Percentiles rank a stretch among this genome's conserved stretches.
phyloP scores from a whole-genome alignment of 371 early-diverging fungal genomes.

The Mortierella sp. region DNA sequence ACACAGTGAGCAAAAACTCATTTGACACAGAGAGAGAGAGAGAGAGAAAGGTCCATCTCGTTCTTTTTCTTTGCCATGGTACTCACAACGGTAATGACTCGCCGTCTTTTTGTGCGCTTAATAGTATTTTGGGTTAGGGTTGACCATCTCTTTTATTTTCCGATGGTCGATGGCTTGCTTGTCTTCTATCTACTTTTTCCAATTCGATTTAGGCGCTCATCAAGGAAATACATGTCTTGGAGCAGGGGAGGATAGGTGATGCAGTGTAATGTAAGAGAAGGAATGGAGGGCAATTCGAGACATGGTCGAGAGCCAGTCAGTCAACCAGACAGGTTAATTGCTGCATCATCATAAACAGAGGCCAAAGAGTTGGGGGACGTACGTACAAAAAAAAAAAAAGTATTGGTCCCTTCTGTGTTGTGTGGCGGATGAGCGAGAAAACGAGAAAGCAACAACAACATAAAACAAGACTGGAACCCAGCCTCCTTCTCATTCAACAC shows the following conservation, averaged over 20 bases:
- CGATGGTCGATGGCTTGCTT: background rate
- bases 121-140: background rate
- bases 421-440: background rate
- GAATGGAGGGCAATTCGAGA: background rate
- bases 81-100: background rate
- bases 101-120: background rate
- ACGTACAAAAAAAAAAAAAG: background rate
- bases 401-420: background rate
- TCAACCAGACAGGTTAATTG: no score
- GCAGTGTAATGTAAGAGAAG: background rate
- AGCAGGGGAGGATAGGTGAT: background rate
- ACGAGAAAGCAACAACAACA: background rate
- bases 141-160: slow-evolving; percentile 1
- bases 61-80: background rate
- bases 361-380: background rate
- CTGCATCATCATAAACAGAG: background rate
- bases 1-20: background rate
- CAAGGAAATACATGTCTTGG: background rate
- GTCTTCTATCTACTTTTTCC: background rate
- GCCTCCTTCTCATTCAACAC: background rate
- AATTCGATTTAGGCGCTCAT: background rate
- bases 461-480: background rate
- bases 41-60: background rate
- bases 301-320: background rate
- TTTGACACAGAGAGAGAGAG: background rate